A percentile compares a stretch with the other conserved stretches of the same genome.
Evolutionary conservation across 495 filamentous ascomycete species (phyloP).

Genomic region (Penicillium macrosclerotiorum): DNA sequence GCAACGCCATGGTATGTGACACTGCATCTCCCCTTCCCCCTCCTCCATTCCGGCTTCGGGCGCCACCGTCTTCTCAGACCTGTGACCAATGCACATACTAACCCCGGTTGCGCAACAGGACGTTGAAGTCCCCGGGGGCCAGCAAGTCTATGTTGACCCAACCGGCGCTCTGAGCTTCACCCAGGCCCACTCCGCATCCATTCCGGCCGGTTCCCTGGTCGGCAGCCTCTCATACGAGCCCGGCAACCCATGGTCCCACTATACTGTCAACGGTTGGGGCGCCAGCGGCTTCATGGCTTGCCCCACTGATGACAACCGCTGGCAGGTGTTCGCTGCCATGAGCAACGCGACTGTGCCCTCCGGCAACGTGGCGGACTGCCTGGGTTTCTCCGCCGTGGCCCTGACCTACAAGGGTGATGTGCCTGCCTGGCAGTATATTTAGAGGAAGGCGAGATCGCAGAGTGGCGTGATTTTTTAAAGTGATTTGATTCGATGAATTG

Average conservation of each 20-base stretch:
- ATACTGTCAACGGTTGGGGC: conserved; percentile 30
- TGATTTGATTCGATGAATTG: background rate
- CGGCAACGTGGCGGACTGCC: conserved; percentile 35
- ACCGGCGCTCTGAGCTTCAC: conserved; percentile 59
- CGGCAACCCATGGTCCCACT: conserved; percentile 26
- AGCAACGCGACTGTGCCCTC: conserved; percentile 39
- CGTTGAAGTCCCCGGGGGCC: conserved; percentile 63
- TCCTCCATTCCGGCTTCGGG: no score
- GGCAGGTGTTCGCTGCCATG: conserved; percentile 45
- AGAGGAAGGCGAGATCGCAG: conserved; percentile 1
- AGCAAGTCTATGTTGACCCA: conserved; percentile 58
- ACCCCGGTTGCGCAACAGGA: conserved; percentile 30
- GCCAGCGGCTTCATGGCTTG: conserved; percentile 45
- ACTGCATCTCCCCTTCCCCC: background rate
- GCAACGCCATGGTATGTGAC: conserved; percentile 32
- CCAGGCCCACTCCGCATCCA: conserved; percentile 55
- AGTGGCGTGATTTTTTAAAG: background rate
- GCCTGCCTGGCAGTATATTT: conserved; percentile 45
- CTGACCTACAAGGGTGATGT: conserved; percentile 21
- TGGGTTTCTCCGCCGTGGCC: conserved; percentile 41
- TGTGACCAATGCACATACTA: no score
- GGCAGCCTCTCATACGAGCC: conserved; percentile 42
- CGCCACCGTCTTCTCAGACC: no score
- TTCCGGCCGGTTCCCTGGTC: conserved; percentile 50
- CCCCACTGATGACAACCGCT: conserved; percentile 33